These are phyloP conservation scores for Pseudocercospora crystallina DNA, from an alignment of 2,329 filamentous ascomycete species.

Conservation along the genomic window DNA sequence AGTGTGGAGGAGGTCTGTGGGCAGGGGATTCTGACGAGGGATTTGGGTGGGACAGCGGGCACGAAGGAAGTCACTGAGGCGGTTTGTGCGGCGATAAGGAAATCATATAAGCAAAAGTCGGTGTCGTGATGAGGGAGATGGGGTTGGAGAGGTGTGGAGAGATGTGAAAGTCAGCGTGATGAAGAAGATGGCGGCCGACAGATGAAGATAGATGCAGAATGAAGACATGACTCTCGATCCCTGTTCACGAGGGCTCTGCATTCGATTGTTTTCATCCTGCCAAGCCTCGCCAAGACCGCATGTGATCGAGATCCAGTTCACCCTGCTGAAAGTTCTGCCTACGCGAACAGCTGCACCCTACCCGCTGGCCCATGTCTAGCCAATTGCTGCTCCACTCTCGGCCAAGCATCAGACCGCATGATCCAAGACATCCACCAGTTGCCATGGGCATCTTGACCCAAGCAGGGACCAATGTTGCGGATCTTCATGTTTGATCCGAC, in stretches of 20 bases:
- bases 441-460: slow-evolving; percentile 2
- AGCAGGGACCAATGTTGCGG: slow-evolving; percentile 2
- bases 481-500: background rate
- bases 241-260: too few relatives aligned
- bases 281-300: too few relatives aligned
- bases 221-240: too few relatives aligned
- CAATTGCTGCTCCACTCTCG: background rate
- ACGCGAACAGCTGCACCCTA: too few relatives aligned
- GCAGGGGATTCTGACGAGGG: slow-evolving; percentile 52
- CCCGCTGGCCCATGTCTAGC: background rate
- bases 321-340: too few relatives aligned
- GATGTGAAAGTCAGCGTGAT: too few relatives aligned
- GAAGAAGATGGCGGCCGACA: too few relatives aligned
- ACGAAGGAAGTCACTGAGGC: slow-evolving; percentile 47
- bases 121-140: too few relatives aligned
- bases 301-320: too few relatives aligned
- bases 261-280: too few relatives aligned
- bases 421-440: slow-evolving; percentile 8
- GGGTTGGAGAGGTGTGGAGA: too few relatives aligned
- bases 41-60: slow-evolving; percentile 51
- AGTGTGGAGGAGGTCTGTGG: slow-evolving; percentile 56
- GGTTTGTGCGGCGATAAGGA: slow-evolving; percentile 41
- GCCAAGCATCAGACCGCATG: slow-evolving; percentile 3
- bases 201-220: too few relatives aligned
- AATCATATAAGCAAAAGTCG: slow-evolving; percentile 13